These are phyloP conservation scores for Mitragyna speciosa DNA, from an alignment of 257 asterid genomes.

Conservation along the genomic window DNA sequence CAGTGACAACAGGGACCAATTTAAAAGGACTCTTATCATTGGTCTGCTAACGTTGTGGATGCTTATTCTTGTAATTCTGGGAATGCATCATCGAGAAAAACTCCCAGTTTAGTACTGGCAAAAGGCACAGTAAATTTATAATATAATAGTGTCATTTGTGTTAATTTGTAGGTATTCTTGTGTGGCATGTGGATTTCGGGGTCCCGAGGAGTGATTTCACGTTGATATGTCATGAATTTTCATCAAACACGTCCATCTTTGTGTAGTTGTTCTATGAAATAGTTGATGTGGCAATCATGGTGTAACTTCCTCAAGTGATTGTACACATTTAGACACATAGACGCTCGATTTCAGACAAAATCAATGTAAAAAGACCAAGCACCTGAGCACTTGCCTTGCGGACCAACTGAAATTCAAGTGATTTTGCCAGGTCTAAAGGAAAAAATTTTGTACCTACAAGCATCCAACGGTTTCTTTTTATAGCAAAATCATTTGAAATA, in stretches of 20 bases:
- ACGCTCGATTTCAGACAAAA: neutral
- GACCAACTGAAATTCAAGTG: too few relatives aligned
- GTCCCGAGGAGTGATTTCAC: neutral
- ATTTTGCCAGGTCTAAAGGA: too few relatives aligned
- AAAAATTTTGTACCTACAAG: too few relatives aligned
- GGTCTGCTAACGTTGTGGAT: slow-evolving; percentile 24
- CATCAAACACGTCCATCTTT: neutral
- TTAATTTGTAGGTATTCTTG: neutral
- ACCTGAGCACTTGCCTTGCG: too few relatives aligned
- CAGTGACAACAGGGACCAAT: neutral
- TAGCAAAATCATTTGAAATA: too few relatives aligned
- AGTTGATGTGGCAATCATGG: neutral
- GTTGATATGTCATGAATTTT: neutral
- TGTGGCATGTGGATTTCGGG: neutral
- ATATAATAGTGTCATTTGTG: too few relatives aligned
- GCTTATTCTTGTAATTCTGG: slow-evolving; percentile 18
- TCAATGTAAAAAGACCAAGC: too few relatives aligned
- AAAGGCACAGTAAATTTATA: neutral
- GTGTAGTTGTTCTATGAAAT: neutral
- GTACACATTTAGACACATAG: neutral
- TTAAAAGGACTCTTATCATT: slow-evolving; percentile 17
- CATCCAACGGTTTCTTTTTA: too few relatives aligned
- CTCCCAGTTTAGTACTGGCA: slow-evolving; percentile 6
- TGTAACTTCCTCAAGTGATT: neutral
- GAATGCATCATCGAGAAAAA: slow-evolving; percentile 13